These are phyloP conservation scores for Clavispora phyllophila DNA, from an alignment of 805 yeast species.

Conservation along the genomic window DNA sequence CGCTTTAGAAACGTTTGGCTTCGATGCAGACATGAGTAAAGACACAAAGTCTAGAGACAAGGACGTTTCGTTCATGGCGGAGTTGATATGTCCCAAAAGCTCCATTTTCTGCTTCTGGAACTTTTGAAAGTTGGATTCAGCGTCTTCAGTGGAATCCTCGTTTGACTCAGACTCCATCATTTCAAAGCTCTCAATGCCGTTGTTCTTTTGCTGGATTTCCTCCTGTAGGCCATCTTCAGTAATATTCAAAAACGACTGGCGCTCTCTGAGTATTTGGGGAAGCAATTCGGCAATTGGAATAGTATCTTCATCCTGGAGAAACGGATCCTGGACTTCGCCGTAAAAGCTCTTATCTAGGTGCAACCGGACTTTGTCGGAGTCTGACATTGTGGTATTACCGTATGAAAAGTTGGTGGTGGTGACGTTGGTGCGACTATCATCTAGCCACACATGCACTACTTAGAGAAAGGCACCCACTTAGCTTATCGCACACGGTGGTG, in stretches of 20 bases:
- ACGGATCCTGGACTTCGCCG: conserved; percentile 33
- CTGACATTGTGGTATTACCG: conserved; percentile 4
- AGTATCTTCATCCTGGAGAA: conserved; percentile 36
- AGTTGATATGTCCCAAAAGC: conserved; percentile 46
- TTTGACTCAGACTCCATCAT: conserved; percentile 1
- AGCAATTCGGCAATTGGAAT: conserved; percentile 51
- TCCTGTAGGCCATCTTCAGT: conserved; percentile 49
- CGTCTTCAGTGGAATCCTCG: conserved; percentile 3
- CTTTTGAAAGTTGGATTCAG: conserved; percentile 26
- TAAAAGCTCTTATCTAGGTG: conserved; percentile 25
- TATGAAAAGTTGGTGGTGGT: neutral
- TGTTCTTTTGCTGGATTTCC: conserved; percentile 33
- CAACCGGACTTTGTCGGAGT: conserved; percentile 10
- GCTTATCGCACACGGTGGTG: no score
- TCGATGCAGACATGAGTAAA: conserved; percentile 66
- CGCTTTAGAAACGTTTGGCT: conserved; percentile 81
- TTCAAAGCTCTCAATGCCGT: neutral
- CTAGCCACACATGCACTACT: neutral
- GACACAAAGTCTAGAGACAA: conserved; percentile 85
- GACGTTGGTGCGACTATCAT: neutral
- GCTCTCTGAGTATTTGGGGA: conserved; percentile 53
- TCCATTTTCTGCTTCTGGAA: conserved; percentile 50
- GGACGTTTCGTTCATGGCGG: conserved; percentile 86
- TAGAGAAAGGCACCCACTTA: no score
- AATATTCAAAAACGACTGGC: conserved; percentile 54